A percentile compares a stretch with the other conserved stretches of the same genome.
phyloP scores from a whole-genome alignment of 2,329 filamentous ascomycete species.

The Aspergillus quadrilineatus region DNA sequence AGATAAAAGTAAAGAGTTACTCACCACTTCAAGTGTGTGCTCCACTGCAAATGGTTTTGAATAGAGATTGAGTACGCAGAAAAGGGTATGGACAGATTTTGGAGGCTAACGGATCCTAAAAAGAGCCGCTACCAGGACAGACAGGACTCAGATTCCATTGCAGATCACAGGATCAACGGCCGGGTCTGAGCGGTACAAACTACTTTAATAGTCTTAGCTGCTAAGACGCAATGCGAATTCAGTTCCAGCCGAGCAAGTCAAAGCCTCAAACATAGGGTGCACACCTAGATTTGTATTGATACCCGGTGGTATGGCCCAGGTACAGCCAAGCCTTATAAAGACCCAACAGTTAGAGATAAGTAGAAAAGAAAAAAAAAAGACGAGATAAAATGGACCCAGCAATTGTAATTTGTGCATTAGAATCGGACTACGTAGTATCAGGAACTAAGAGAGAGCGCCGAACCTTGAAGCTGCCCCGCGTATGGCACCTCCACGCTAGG shows the following conservation, averaged over 20 bases:
- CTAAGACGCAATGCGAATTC: neutral
- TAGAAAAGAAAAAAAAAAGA: neutral
- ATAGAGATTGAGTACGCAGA: neutral
- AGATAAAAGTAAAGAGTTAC: neutral
- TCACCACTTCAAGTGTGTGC: neutral
- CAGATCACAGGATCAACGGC: constrained; percentile 3
- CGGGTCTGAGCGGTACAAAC: neutral
- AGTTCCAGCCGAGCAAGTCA: constrained; percentile 1
- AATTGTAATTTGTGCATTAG: neutral
- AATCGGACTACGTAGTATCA: neutral
- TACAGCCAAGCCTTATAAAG: neutral
- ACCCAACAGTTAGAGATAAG: neutral
- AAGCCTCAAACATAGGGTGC: neutral
- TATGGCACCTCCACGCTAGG: neutral
- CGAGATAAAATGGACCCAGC: neutral
- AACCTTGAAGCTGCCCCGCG: neutral
- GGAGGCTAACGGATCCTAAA: constrained; percentile 6
- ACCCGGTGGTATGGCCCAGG: neutral
- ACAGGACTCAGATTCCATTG: constrained; percentile 5
- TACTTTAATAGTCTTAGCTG: constrained; percentile 2
- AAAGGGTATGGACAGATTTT: constrained; percentile 3
- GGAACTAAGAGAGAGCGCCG: neutral
- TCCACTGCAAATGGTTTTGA: neutral
- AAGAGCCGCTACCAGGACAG: constrained; percentile 10
- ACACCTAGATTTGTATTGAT: neutral